Evolutionary conservation across 2,329 filamentous ascomycete genomes (phyloP).

Genomic region (Neurospora sp.): DNA sequence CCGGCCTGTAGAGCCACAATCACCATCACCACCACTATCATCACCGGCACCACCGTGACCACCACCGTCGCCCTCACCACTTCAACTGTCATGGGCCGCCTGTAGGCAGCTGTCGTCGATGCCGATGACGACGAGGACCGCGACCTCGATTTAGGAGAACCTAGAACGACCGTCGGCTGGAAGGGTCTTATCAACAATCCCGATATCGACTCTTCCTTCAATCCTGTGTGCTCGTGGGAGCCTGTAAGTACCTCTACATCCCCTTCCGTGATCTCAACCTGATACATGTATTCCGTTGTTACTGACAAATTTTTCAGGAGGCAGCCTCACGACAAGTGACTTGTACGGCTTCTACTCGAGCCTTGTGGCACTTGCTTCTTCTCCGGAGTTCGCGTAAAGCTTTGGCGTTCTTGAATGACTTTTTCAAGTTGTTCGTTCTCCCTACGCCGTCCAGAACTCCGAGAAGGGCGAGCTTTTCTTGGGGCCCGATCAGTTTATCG

Average conservation of each 20-base stretch:
- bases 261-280: neutral
- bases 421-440: neutral
- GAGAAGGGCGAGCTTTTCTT: neutral
- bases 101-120: neutral
- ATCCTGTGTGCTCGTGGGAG: neutral
- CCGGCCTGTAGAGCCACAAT: neutral
- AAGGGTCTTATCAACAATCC: too few relatives aligned
- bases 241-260: neutral
- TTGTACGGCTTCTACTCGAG: neutral
- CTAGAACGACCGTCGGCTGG: too few relatives aligned
- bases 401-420: too few relatives aligned
- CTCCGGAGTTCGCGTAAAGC: too few relatives aligned
- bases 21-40: neutral
- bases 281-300: neutral
- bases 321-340: neutral
- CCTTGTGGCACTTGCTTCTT: too few relatives aligned
- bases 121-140: neutral
- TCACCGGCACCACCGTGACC: neutral
- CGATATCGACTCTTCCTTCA: too few relatives aligned
- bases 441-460: neutral
- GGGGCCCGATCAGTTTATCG: neutral
- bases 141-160: neutral
- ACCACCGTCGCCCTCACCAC: neutral
- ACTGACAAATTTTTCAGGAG: neutral
- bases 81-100: neutral